Evolutionary conservation across 106 monocot species (phyloP), one percentile per base, ranked within the genome.

Genomic region (Triglochin maritima): DNA sequence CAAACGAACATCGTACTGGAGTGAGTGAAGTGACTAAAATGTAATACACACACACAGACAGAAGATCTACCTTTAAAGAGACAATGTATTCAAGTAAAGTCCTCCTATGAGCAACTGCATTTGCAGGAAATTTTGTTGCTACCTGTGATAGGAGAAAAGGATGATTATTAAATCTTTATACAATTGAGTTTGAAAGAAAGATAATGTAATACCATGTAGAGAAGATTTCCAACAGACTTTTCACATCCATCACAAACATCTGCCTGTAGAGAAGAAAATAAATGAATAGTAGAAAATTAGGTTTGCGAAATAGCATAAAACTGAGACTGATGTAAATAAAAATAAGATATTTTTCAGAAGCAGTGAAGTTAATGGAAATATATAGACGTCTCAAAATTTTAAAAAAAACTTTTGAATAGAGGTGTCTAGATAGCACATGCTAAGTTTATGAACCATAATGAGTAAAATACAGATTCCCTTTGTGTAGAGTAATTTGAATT

Each of bases 51-150:
- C 0, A 52, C 0, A 52, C 49, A 9, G 50, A 9, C 49, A 9
- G 50, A 9, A 14, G 17, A 49, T 63, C 11, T 74, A 96, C 95
- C 90, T 96, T 83, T 41, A 76, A 74, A 4, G 81, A 76, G 17
- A 88, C 75, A 62, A 98, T 74, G 64, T 88, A 98, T 42, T 71
- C 53, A 41, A 92, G 59, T 57, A 92, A 71, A 73, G 72, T 69
- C n/a, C 82, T 86, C 50, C 96, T 83, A 67, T 98, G 96, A 60
- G 75, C 64, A 41, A 88, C 79, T 9, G 96, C 91, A 84, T 92
- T 91, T 41, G 70, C 62, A 46, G 90, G 95, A 71, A 63, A 84
- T 64, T 96, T 88, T 0, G 90, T 88, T 6, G 95, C 95, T 45
- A 96, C 83, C 95, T 90, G 56, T 60, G 13, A n/a, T 59, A 46